These are phyloP conservation scores for Nicotiana rustica DNA, from an alignment of 305 asterid genomes.

Conservation along the genomic window DNA sequence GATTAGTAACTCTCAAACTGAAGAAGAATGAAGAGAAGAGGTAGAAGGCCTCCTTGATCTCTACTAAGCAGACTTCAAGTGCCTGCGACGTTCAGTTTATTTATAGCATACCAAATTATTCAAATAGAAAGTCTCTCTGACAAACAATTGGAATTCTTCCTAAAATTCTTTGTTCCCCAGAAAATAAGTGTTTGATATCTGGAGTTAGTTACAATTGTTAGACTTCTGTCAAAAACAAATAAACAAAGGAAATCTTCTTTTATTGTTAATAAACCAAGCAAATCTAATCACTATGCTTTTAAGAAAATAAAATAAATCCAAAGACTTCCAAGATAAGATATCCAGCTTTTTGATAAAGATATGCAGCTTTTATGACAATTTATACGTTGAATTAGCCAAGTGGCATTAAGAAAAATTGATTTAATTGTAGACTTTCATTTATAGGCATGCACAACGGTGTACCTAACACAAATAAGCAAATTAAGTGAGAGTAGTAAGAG, in stretches of 20 bases:
- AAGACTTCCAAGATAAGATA: not conserved
- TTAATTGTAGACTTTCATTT: not conserved
- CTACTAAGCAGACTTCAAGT: not conserved
- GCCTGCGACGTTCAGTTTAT: not conserved
- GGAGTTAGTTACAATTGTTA: not conserved
- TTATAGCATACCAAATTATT: not conserved
- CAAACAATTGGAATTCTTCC: not conserved
- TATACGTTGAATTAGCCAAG: not conserved
- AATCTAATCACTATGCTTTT: not conserved
- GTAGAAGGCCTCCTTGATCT: not conserved
- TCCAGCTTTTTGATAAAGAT: not conserved
- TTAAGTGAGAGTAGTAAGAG: not conserved
- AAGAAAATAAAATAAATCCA: slow-evolving; percentile 5
- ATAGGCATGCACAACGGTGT: not conserved
- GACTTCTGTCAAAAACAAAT: slow-evolving; percentile 2
- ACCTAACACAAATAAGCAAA: slow-evolving; percentile 7
- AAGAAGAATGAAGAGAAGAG: not conserved
- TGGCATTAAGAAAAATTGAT: not conserved
- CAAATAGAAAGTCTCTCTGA: not conserved
- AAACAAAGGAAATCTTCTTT: not conserved
- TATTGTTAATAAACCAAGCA: too few relatives aligned
- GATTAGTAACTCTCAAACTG: not conserved
- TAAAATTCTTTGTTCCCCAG: not conserved
- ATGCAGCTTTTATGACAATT: not conserved
- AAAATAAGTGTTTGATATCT: not conserved